Percentiles rank a stretch among this genome's conserved stretches.
phyloP scores from a whole-genome alignment of 495 filamentous ascomycete genomes.

The Hyaloscypha hepaticicola region DNA sequence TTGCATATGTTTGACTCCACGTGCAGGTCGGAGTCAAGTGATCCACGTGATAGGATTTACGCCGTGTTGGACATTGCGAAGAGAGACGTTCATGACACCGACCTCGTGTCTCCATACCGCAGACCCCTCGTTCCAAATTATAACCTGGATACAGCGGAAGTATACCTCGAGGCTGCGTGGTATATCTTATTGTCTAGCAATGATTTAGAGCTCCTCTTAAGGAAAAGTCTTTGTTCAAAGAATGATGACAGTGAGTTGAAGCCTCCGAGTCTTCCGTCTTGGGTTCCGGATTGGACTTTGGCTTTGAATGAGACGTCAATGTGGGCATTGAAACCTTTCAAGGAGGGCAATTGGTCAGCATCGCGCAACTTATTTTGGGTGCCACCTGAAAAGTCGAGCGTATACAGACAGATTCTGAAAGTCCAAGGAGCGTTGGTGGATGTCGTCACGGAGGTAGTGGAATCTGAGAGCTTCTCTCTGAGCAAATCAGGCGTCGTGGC shows the following conservation, averaged over 20 bases:
- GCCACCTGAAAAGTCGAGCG: background rate
- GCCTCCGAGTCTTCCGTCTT: background rate
- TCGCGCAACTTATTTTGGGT: background rate
- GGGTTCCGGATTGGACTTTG: conserved; percentile 4
- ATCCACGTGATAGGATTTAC: background rate
- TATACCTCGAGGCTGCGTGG: background rate
- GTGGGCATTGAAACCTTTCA: conserved; percentile 1
- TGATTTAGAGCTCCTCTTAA: background rate
- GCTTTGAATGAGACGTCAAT: background rate
- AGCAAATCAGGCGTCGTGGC: background rate
- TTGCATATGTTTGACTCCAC: background rate
- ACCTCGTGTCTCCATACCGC: background rate
- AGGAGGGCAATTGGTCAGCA: background rate
- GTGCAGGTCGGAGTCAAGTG: background rate
- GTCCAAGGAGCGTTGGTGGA: conserved; percentile 8
- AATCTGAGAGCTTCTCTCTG: conserved; percentile 2
- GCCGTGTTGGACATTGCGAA: background rate
- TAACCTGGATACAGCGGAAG: background rate
- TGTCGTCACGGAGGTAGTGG: conserved; percentile 1
- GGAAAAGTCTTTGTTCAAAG: background rate
- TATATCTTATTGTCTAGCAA: background rate
- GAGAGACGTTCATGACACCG: background rate
- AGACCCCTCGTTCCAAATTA: conserved; percentile 1
- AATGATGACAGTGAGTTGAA: background rate
- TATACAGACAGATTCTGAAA: background rate